phyloP scores from a whole-genome alignment of 768 basidiomycete genomes.

The Pulveroboletus sp. region DNA sequence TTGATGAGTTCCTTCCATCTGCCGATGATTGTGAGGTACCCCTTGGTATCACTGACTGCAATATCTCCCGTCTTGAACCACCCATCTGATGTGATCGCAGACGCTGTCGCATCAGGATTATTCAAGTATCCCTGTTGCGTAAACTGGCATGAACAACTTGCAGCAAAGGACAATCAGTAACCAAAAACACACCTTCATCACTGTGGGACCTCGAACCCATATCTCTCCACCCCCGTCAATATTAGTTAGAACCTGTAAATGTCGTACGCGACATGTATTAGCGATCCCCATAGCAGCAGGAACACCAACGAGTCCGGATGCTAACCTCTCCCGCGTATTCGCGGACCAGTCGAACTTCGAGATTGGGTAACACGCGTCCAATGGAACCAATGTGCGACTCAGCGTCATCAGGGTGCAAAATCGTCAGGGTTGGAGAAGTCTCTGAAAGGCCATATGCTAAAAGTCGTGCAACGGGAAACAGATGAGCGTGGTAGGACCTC shows the following conservation, averaged over 20 bases:
- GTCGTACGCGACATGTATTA: not conserved
- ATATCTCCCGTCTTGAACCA: slow-evolving; percentile 95
- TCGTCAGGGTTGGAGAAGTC: slow-evolving; percentile 69
- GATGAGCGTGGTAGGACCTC: not conserved
- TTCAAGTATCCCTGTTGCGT: slow-evolving; percentile 84
- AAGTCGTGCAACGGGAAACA: not conserved
- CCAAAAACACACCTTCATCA: slow-evolving; percentile 64
- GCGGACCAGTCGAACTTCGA: slow-evolving; percentile 70
- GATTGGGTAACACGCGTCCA: slow-evolving; percentile 69
- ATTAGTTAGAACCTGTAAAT: slow-evolving; percentile 24
- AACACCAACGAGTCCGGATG: too few relatives aligned
- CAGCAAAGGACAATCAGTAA: not conserved
- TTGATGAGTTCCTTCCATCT: slow-evolving; percentile 75
- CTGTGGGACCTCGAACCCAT: slow-evolving; percentile 73
- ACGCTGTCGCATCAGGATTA: slow-evolving; percentile 65
- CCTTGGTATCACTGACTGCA: slow-evolving; percentile 60
- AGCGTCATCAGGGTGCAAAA: slow-evolving; percentile 45
- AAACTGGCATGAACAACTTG: not conserved
- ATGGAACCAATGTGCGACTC: slow-evolving; percentile 58
- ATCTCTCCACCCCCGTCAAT: slow-evolving; percentile 64
- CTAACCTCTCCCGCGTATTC: slow-evolving; percentile 52
- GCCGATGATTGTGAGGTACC: slow-evolving; percentile 74
- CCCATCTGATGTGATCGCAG: slow-evolving; percentile 64
- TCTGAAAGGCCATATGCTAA: slow-evolving; percentile 80
- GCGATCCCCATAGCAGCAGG: not conserved